Evolutionary conservation across 768 basidiomycete genomes (phyloP), one percentile per base, ranked within the genome.

Genomic region (Gloeopeniophorella convolvens): DNA sequence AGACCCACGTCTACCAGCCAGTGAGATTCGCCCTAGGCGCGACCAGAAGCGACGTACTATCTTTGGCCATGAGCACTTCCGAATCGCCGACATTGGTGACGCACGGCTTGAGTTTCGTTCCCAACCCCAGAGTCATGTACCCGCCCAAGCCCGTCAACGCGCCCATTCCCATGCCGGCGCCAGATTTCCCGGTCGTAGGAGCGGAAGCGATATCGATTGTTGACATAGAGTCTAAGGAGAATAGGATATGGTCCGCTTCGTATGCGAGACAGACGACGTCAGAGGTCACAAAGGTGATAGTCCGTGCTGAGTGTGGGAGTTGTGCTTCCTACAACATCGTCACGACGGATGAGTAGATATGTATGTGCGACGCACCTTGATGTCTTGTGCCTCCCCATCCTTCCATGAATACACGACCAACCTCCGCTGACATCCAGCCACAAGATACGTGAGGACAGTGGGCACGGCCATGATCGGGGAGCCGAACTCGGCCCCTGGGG

Each of bases 271-370:
- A 85, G 8, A 78, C 72, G 1, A 71, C 72, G 21, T 80, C 73
- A 5, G 76, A 60, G 52, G 80, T 71, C 42, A 90, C 66, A 63
- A 97, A 94, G 2, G 82, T 72, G 42, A 96, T 82, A 0, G 77
- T 73, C 33, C 96, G 79, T n/a, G 96, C 84, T 8, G 93, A 92
- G 63, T 98, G 95, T 11, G 94, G 88, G 3, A 97, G 72, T 0
- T 72, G 60, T 3, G 82, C 70, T 76, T 98, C 95, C 88, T 94
- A 51, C 13, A 18, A n/a, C 43, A 31, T 18, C 41, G 48, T 48
- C 51, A 51, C 27, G 18, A 36, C 12, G 40, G 21, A 40, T 15
- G 28, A 49, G 36, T 8, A 30, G 34, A 23, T 18, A 37, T 11
- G 27, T 18, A n/a, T 21, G 21, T 1, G n/a, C 5, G 15, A 57